Evolutionary conservation across 306 rosid species (phyloP).

Genomic region (Astragalus membranaceus): DNA sequence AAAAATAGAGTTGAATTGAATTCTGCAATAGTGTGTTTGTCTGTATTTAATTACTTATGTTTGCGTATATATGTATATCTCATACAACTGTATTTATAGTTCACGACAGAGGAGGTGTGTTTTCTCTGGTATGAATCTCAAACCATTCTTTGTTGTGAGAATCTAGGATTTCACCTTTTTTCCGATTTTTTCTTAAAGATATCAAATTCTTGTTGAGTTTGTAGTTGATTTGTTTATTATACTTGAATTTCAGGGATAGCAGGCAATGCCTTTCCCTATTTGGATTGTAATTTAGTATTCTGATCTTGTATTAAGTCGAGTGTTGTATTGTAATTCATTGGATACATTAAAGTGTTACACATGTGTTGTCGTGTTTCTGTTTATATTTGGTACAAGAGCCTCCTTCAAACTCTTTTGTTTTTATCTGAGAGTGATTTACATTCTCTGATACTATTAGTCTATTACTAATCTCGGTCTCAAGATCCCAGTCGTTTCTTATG

Average conservation of each 20-base stretch:
- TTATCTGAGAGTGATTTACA: no score
- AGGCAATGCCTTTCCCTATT: neutral
- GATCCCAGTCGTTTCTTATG: no score
- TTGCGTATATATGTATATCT: conserved; percentile 31
- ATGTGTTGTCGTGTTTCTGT: no score
- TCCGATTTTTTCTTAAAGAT: neutral
- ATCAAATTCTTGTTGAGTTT: conserved; percentile 24
- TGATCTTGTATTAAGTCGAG: neutral
- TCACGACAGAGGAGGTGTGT: conserved; percentile 20
- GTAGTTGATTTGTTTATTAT: conserved; percentile 15
- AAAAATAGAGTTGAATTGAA: conserved; percentile 21
- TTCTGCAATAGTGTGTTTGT: neutral
- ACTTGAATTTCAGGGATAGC: conserved; percentile 14
- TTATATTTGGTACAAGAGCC: no score
- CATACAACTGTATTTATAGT: conserved; percentile 10
- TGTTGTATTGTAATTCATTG: no score
- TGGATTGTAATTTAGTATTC: conserved; percentile 9
- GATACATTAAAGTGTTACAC: no score
- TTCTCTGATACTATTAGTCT: no score
- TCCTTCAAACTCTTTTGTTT: no score
- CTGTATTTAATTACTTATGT: conserved; percentile 36
- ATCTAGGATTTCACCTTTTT: neutral
- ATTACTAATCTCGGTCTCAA: no score
- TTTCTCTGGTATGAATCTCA: conserved; percentile 19
- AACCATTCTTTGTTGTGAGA: conserved; percentile 21